Percentiles rank a stretch among this genome's conserved stretches.
Evolutionary conservation across 75 land plant genomes (phyloP).

Genomic region (Pinus taeda): DNA sequence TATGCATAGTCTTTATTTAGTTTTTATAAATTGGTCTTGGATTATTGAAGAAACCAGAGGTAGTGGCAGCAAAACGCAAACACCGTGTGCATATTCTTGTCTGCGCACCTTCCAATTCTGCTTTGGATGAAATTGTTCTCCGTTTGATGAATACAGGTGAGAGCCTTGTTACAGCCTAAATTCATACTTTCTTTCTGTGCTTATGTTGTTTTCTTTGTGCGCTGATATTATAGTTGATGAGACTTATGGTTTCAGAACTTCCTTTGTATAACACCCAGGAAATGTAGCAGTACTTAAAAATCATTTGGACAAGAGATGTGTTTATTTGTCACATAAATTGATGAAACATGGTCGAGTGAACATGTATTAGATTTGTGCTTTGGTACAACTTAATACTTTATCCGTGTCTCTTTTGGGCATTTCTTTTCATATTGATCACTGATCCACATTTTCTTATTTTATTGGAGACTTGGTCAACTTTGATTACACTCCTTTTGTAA

Average conservation of each 20-base stretch:
- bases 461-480: no score
- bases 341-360: no score
- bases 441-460: no score
- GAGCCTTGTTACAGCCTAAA: not conserved
- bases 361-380: no score
- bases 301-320: no score
- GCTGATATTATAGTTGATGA: not conserved
- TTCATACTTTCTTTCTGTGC: not conserved
- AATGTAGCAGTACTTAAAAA: no score
- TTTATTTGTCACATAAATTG: no score
- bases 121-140: constrained; percentile 93
- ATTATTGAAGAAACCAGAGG: constrained; percentile 73
- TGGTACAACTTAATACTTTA: no score
- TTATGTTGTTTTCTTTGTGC: not conserved
- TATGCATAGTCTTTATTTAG: not conserved
- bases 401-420: no score
- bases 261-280: not conserved
- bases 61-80: constrained; percentile 72
- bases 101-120: constrained; percentile 99
- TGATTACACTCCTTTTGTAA: no score
- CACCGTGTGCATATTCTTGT: constrained; percentile 89
- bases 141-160: constrained; percentile 81
- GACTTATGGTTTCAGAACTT: not conserved
- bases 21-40: not conserved
- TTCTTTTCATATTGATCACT: no score